Evolutionary conservation across 2,329 filamentous ascomycete genomes (phyloP), one percentile per base, ranked within the genome.

Genomic region (Colletotrichum falcatum): DNA sequence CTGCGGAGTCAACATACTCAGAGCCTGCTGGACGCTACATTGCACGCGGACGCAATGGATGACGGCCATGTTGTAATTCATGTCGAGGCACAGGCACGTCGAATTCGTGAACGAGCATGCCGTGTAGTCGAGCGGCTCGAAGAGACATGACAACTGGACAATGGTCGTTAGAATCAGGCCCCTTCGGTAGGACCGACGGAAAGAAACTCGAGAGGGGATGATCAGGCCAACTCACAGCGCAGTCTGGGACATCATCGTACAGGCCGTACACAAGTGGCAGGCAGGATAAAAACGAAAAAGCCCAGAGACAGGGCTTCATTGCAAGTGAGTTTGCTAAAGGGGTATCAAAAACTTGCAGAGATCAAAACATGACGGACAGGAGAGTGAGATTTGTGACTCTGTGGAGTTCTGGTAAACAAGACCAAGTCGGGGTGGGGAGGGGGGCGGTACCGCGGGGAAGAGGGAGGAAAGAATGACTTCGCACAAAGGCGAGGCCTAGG

Each of bases 1-100:
- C 5, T 1, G 8, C 14, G 20, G 5, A 18, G 5, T 3, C n/a
- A 14, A 48, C 48, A 20, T 62, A 70, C 67, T 18, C 2, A 70
- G 48, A 6, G 68, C 68, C 33, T 70, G 68, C 35, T 67, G 44
- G 9, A 70, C 68, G 2, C 68, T 70, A 1, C 68, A 70, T 26
- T 70, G 68, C 1, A 70, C 18, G 2, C 68, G 44, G n/a, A 70
- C 68, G 7, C 68, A 70, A 44, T 70, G 68, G 0, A 70, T 63
- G 11, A 68, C 64, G 1, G 68, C 68, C 68, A 70, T 70, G 1
- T 70, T 70, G 7, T 70, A 70, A 0, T 55, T 68, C 64, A 70
- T 70, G 37, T 70, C 68, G 7, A 7, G 35, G 46, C 68, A 70
- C 5, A 70, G 59, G 44, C 68, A 70, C 2, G 68, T 70, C 16